Evolutionary conservation across 768 basidiomycete species (phyloP).

Genomic region (Piloderma croceum): DNA sequence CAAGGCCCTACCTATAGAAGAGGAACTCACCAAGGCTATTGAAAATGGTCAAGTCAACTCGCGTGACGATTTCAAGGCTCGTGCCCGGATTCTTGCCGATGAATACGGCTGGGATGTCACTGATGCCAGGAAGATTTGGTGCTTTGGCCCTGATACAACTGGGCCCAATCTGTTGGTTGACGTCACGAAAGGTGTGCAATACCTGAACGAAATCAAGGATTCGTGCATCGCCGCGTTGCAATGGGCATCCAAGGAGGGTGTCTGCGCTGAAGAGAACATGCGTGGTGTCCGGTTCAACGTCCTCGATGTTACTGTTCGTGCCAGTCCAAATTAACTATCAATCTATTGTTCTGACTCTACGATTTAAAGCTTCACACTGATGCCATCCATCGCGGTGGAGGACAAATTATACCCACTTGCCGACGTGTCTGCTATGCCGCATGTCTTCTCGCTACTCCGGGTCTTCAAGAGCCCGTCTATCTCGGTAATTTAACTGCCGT

Average conservation of each 20-base stretch:
- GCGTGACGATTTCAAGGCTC: conserved; percentile 96
- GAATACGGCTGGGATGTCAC: conserved; percentile 98
- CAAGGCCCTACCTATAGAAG: conserved; percentile 89
- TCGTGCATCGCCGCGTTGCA: conserved; percentile 99
- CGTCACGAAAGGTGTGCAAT: conserved; percentile 98
- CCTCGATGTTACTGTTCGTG: conserved; percentile 84
- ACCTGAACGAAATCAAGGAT: conserved; percentile 99
- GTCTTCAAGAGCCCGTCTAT: conserved; percentile 95
- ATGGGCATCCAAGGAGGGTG: conserved; percentile 99
- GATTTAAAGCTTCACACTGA: conserved; percentile 80
- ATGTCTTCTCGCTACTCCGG: conserved; percentile 83
- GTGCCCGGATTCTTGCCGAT: conserved; percentile 93
- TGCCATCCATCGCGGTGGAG: conserved; percentile 99
- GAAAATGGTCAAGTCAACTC: conserved; percentile 79
- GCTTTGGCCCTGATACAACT: conserved; percentile 97
- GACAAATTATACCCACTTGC: conserved; percentile 95
- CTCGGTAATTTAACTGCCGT: conserved; percentile 48
- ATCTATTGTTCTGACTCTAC: conserved; percentile 5
- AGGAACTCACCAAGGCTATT: conserved; percentile 91
- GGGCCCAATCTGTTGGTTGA: conserved; percentile 97
- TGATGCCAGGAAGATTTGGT: conserved; percentile 99
- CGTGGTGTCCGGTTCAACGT: conserved; percentile 96
- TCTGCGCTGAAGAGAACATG: conserved; percentile 96
- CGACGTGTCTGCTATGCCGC: conserved; percentile 96
- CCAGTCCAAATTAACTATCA: background rate